Conservation (phyloP, 2,329 filamentous ascomycete genomes). For the Podosphaera aphanis region DNA sequence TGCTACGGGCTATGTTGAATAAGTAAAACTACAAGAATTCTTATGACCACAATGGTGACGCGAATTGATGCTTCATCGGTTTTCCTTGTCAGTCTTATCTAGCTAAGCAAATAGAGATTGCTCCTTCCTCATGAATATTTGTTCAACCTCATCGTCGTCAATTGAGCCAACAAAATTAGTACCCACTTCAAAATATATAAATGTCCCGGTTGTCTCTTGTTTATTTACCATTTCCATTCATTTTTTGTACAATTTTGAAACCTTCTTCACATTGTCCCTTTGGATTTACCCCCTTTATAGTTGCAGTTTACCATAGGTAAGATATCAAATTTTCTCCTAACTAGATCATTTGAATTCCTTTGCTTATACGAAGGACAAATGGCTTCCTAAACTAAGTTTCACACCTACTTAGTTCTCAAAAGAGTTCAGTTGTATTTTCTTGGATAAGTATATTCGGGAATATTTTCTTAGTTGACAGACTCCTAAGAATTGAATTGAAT, state of each 20-base stretch:
- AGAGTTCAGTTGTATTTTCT: not conserved
- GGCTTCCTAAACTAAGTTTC: not conserved
- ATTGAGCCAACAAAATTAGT: not conserved
- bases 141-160: not conserved
- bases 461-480: not conserved
- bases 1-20: no score
- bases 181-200: not conserved
- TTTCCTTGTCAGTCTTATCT: not conserved
- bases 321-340: not conserved
- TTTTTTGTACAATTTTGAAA: slow-evolving; percentile 1
- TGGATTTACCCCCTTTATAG: not conserved
- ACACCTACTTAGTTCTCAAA: not conserved
- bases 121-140: slow-evolving; percentile 1
- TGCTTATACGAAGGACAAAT: not conserved
- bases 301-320: not conserved
- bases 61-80: not conserved
- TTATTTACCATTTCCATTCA: not conserved
- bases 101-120: not conserved
- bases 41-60: not conserved
- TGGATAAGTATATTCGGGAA: not conserved
- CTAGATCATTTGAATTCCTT: not conserved
- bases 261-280: not conserved
- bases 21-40: no score
- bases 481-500: not conserved
- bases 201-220: not conserved